A percentile compares a stretch with the other conserved stretches of the same genome.
These are phyloP conservation scores for Aspergillus egyptiacus DNA, from an alignment of 495 filamentous ascomycete species.

Conservation along the genomic window DNA sequence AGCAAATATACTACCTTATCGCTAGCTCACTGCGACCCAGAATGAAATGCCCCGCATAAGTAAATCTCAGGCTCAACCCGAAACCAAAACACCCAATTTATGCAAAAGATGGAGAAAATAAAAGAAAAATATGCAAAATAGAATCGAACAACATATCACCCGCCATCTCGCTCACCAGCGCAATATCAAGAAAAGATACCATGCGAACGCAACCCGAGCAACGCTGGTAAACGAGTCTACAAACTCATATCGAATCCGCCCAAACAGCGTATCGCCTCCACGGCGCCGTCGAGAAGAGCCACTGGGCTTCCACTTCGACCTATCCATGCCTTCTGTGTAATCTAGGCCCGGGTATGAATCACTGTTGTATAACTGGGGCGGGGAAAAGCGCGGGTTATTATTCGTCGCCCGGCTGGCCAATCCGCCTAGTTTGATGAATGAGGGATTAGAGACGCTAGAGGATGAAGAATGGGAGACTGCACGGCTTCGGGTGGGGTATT, in stretches of 20 bases:
- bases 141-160: not conserved
- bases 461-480: slow-evolving; percentile 25
- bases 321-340: slow-evolving; percentile 17
- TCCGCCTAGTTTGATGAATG: slow-evolving; percentile 24
- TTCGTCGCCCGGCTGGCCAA: slow-evolving; percentile 31
- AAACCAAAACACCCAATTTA: not conserved
- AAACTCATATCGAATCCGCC: slow-evolving; percentile 23
- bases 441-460: slow-evolving; percentile 37
- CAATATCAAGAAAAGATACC: slow-evolving; percentile 51
- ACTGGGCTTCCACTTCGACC: slow-evolving; percentile 20
- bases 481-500: slow-evolving; percentile 7
- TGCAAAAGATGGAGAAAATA: slow-evolving; percentile 8
- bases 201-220: slow-evolving; percentile 37
- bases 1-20: too few species aligned
- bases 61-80: too few species aligned
- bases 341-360: slow-evolving; percentile 26
- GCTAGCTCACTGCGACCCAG: too few species aligned
- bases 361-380: slow-evolving; percentile 14
- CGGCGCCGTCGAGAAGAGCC: slow-evolving; percentile 8
- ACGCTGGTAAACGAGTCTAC: slow-evolving; percentile 32
- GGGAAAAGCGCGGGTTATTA: slow-evolving; percentile 23
- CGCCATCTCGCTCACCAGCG: slow-evolving; percentile 35
- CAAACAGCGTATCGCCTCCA: slow-evolving; percentile 10
- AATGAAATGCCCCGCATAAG: too few species aligned
- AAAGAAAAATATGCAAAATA: too few species aligned